Evolutionary conservation across 2,329 filamentous ascomycete genomes (phyloP).

Genomic region (Sporothrix brasiliensis): DNA sequence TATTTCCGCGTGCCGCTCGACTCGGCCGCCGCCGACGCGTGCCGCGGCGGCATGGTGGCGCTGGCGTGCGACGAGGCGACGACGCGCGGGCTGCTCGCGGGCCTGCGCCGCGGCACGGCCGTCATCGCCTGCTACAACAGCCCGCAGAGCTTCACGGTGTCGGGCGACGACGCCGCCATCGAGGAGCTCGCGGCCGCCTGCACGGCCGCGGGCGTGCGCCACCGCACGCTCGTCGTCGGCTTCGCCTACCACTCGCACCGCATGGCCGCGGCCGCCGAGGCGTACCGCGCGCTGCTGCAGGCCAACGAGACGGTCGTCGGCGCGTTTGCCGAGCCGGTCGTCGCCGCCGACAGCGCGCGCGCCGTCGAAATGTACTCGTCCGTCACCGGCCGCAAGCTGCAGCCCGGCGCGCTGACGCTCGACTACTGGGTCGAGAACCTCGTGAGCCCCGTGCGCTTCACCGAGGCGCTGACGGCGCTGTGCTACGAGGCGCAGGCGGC

Average conservation of each 20-base stretch:
- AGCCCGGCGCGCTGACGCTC: constrained; percentile 33
- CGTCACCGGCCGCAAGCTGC: constrained; percentile 34
- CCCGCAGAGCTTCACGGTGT: constrained; percentile 44
- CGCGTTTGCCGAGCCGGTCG: constrained; percentile 16
- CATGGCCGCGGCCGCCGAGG: constrained; percentile 37
- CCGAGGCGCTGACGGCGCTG: constrained; percentile 37
- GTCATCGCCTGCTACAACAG: constrained; percentile 45
- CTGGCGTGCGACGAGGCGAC: constrained; percentile 46
- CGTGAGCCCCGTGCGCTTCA: constrained; percentile 40
- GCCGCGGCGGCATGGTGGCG: constrained; percentile 53
- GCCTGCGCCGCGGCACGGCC: constrained; percentile 39
- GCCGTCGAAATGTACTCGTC: constrained; percentile 38
- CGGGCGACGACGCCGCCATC: constrained; percentile 38
- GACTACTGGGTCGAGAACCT: constrained; percentile 41
- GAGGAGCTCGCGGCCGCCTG: constrained; percentile 32
- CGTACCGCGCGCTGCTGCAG: constrained; percentile 37
- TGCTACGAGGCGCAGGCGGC: constrained; percentile 31
- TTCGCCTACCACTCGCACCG: constrained; percentile 45
- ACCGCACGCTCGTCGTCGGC: constrained; percentile 40
- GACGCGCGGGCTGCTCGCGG: constrained; percentile 38
- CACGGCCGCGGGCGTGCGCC: constrained; percentile 35
- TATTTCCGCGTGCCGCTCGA: constrained; percentile 50
- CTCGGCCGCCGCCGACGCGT: constrained; percentile 32
- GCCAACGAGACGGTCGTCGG: constrained; percentile 31
- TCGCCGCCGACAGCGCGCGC: background rate